Percentiles rank a stretch among this genome's conserved stretches.
phyloP scores from a whole-genome alignment of 129 eudicot genomes.

The Lactuca sativa region DNA sequence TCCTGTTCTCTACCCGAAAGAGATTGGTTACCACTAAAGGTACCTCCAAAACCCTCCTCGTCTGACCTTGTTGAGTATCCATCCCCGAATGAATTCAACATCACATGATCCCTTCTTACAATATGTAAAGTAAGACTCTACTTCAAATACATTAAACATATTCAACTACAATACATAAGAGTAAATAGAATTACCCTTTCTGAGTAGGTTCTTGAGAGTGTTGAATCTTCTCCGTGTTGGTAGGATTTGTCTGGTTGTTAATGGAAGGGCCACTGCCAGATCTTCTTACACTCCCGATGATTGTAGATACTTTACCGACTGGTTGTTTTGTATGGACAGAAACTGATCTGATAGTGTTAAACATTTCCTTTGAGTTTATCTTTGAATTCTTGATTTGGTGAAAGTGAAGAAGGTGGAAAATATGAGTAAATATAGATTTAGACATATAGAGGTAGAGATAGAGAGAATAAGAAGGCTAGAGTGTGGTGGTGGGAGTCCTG shows the following conservation, averaged over 20 bases:
- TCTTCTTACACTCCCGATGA: neutral
- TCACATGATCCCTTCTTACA: slow-evolving; percentile 51
- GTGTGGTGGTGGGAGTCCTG: slow-evolving; percentile 6
- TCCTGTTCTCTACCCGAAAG: slow-evolving; percentile 40
- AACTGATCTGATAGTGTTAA: slow-evolving; percentile 7
- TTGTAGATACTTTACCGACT: neutral
- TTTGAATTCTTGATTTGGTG: neutral
- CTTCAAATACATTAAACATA: neutral
- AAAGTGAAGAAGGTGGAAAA: neutral
- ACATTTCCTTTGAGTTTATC: slow-evolving; percentile 11
- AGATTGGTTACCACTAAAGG: slow-evolving; percentile 47
- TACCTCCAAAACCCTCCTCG: slow-evolving; percentile 83
- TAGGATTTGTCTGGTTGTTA: slow-evolving; percentile 18
- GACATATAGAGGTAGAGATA: slow-evolving; percentile 4
- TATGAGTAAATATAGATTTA: neutral
- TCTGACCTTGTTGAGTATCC: slow-evolving; percentile 70
- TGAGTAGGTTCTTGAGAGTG: slow-evolving; percentile 31
- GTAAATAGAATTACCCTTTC: slow-evolving; percentile 18
- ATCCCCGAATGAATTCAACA: slow-evolving; percentile 53
- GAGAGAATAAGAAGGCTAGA: slow-evolving; percentile 15
- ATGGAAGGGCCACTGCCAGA: slow-evolving; percentile 9
- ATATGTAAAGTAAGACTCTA: neutral
- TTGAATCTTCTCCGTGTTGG: slow-evolving; percentile 29
- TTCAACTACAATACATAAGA: neutral
- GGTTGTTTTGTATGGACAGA: slow-evolving; percentile 10